These are phyloP conservation scores for Hymenoscyphus fraxineus DNA, from an alignment of 2,329 filamentous ascomycete species.

Conservation along the genomic window DNA sequence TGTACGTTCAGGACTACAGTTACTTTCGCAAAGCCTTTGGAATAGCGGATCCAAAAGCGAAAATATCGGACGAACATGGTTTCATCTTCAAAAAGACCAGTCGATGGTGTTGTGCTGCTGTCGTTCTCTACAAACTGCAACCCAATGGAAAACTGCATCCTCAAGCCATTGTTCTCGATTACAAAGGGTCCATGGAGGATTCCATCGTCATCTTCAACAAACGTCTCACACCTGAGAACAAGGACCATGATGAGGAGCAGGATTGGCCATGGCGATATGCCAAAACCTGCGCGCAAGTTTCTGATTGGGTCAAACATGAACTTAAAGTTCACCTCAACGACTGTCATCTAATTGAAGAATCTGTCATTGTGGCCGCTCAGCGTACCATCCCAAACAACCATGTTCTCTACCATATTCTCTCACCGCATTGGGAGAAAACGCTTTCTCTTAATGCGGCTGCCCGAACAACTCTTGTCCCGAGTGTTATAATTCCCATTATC, in stretches of 20 bases:
- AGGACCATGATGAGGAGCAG: slow-evolving; percentile 35
- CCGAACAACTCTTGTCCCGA: slow-evolving; percentile 42
- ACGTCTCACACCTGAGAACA: slow-evolving; percentile 36
- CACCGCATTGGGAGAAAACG: slow-evolving; percentile 49
- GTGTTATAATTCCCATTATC: slow-evolving; percentile 42
- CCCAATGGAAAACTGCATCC: slow-evolving; percentile 45
- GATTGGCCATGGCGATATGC: slow-evolving; percentile 53
- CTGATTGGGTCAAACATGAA: slow-evolving; percentile 49
- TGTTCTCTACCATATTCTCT: slow-evolving; percentile 41
- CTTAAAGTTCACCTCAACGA: slow-evolving; percentile 44
- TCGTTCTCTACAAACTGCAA: slow-evolving; percentile 43
- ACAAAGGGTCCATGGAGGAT: slow-evolving; percentile 40
- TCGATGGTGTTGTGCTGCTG: slow-evolving; percentile 36
- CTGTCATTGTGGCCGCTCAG: slow-evolving; percentile 45
- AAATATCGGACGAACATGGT: slow-evolving; percentile 17
- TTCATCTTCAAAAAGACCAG: slow-evolving; percentile 5
- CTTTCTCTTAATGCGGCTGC: slow-evolving; percentile 47
- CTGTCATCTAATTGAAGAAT: slow-evolving; percentile 47
- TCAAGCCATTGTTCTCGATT: slow-evolving; percentile 47
- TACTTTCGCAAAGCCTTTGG: slow-evolving; percentile 27
- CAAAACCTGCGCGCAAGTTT: slow-evolving; percentile 46
- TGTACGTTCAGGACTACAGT: slow-evolving; percentile 31
- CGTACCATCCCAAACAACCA: slow-evolving; percentile 42
- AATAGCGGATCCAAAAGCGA: not conserved
- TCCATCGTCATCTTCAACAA: slow-evolving; percentile 50